These are phyloP conservation scores for Lachancea mirantina DNA, from an alignment of 805 yeast species.

Conservation along the genomic window DNA sequence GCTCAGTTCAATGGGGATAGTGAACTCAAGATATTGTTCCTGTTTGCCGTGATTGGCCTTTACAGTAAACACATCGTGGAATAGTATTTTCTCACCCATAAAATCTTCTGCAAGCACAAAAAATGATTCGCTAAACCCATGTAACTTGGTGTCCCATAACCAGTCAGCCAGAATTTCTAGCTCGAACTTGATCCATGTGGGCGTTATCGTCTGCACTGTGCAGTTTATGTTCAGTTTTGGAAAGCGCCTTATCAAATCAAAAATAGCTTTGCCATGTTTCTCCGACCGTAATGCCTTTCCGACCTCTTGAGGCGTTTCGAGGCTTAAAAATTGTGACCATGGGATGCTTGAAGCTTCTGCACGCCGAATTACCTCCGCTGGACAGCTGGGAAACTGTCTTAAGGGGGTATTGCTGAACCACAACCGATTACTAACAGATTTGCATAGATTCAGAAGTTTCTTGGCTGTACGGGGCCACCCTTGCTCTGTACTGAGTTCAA, in stretches of 20 bases:
- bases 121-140: slow-evolving; percentile 61
- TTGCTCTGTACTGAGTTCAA: slow-evolving; percentile 64
- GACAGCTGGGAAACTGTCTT: slow-evolving; percentile 71
- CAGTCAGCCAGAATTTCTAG: slow-evolving; percentile 65
- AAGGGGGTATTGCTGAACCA: slow-evolving; percentile 87
- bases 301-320: slow-evolving; percentile 64
- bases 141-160: slow-evolving; percentile 65
- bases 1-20: slow-evolving; percentile 36
- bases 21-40: slow-evolving; percentile 55
- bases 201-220: slow-evolving; percentile 69
- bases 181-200: slow-evolving; percentile 56
- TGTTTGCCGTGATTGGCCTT: slow-evolving; percentile 42
- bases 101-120: slow-evolving; percentile 71
- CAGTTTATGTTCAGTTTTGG: slow-evolving; percentile 61
- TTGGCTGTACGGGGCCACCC: slow-evolving; percentile 65
- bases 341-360: slow-evolving; percentile 79
- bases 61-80: slow-evolving; percentile 47
- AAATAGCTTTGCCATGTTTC: slow-evolving; percentile 52
- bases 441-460: slow-evolving; percentile 55
- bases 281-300: slow-evolving; percentile 75
- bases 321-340: slow-evolving; percentile 64
- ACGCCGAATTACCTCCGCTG: slow-evolving; percentile 59
- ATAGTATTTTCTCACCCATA: slow-evolving; percentile 71
- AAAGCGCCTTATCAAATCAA: slow-evolving; percentile 57
- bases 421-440: slow-evolving; percentile 70